Conservation (phyloP, 2,329 filamentous ascomycete genomes). For the Lachnellula suecica region DNA sequence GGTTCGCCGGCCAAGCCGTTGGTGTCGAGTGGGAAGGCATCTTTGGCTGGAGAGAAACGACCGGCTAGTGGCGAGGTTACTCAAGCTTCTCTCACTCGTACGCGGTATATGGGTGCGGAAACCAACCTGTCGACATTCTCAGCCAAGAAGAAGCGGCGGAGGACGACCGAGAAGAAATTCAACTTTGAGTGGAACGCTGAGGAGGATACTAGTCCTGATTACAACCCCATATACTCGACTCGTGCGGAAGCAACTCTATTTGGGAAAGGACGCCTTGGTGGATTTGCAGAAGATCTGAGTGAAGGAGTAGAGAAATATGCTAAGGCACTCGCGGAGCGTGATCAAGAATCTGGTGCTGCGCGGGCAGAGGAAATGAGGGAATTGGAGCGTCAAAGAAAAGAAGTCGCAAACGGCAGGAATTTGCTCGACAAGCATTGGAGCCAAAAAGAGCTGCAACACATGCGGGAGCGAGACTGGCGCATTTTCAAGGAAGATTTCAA, state of each 20-base stretch:
- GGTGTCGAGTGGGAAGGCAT: conserved; percentile 27
- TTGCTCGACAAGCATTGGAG: conserved; percentile 93
- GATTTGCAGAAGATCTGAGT: conserved; percentile 59
- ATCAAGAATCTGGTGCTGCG: conserved; percentile 71
- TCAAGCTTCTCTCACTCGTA: conserved; percentile 72
- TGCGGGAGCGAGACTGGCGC: conserved; percentile 97
- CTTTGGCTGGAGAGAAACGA: conserved; percentile 36
- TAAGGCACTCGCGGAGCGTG: conserved; percentile 69
- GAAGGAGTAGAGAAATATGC: conserved; percentile 58
- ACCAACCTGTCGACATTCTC: conserved; percentile 86
- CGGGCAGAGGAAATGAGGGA: conserved; percentile 81
- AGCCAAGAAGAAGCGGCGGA: conserved; percentile 90
- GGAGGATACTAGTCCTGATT: conserved; percentile 84
- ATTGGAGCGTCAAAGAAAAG: conserved; percentile 75
- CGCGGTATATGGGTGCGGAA: conserved; percentile 89
- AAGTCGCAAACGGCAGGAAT: conserved; percentile 68
- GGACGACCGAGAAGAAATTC: conserved; percentile 95
- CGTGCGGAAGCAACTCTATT: conserved; percentile 68
- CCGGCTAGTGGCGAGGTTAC: conserved; percentile 53
- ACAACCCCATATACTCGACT: conserved; percentile 77
- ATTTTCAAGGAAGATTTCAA: conserved; percentile 99
- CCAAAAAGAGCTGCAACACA: conserved; percentile 86
- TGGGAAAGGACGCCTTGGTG: conserved; percentile 65
- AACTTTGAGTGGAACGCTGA: conserved; percentile 98
- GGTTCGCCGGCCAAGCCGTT: conserved; percentile 31